Conservation (phyloP, 768 basidiomycete genomes). For the Suillus tomentosus region DNA sequence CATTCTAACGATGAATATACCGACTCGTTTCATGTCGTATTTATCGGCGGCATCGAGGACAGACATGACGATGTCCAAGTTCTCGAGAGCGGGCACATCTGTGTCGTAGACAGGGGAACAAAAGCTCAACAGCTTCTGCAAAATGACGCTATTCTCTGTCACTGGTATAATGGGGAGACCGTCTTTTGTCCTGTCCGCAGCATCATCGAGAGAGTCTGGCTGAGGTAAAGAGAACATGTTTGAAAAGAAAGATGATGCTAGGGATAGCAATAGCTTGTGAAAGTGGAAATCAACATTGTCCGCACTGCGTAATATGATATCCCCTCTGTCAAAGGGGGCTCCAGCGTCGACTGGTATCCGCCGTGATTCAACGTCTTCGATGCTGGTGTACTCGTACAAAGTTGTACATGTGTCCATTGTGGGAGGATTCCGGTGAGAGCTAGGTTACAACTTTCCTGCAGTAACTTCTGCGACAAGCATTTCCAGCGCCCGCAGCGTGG, state of each 20-base stretch:
- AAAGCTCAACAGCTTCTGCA: constrained; percentile 45
- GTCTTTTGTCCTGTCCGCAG: constrained; percentile 33
- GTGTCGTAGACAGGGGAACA: constrained; percentile 50
- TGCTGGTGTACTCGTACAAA: background rate
- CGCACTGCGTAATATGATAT: constrained; percentile 56
- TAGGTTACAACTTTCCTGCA: constrained; percentile 4
- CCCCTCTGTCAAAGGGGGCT: constrained; percentile 53
- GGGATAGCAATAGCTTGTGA: constrained; percentile 53
- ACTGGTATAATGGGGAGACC: constrained; percentile 48
- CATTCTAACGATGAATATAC: constrained; percentile 35
- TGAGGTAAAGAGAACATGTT: constrained; percentile 56
- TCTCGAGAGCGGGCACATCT: constrained; percentile 34
- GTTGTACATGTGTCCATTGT: background rate
- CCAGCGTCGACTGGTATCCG: constrained; percentile 30
- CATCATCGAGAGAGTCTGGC: constrained; percentile 32
- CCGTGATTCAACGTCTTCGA: constrained; percentile 11
- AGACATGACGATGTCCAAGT: constrained; percentile 42
- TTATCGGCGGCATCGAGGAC: constrained; percentile 50
- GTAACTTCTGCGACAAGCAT: constrained; percentile 3
- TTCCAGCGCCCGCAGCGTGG: background rate
- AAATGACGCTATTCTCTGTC: constrained; percentile 44
- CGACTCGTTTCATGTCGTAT: constrained; percentile 51
- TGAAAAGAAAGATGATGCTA: constrained; percentile 60
- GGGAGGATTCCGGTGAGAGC: constrained; percentile 11
- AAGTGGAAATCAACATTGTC: constrained; percentile 54